These are phyloP conservation scores for Paecilomyces sp. DNA, from an alignment of 2,329 filamentous ascomycete genomes.

Conservation along the genomic window DNA sequence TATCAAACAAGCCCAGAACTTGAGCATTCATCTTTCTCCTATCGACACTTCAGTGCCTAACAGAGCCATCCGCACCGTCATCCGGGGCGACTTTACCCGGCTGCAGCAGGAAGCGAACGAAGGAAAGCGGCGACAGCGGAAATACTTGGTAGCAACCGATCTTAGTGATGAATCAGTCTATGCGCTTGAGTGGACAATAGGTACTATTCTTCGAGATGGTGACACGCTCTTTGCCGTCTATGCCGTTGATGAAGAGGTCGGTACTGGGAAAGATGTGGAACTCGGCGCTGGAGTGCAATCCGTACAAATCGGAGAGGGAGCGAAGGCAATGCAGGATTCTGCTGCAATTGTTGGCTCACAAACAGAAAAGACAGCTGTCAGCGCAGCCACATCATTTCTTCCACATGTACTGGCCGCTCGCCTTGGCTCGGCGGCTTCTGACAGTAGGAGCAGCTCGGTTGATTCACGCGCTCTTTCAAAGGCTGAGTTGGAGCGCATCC, in stretches of 20 bases:
- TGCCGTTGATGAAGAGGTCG: slow-evolving; percentile 78
- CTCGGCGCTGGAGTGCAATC: slow-evolving; percentile 24
- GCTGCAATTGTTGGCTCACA: slow-evolving; percentile 58
- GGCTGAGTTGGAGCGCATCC: slow-evolving; percentile 70
- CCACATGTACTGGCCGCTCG: slow-evolving; percentile 26
- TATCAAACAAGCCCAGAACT: slow-evolving; percentile 78
- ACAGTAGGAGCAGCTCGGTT: slow-evolving; percentile 38
- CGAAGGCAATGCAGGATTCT: slow-evolving; percentile 68
- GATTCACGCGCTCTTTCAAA: slow-evolving; percentile 48
- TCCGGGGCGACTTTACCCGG: slow-evolving; percentile 71
- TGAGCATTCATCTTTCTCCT: slow-evolving; percentile 72
- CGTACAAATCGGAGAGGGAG: slow-evolving; percentile 61
- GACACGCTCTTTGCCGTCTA: slow-evolving; percentile 92
- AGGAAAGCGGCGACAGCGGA: slow-evolving; percentile 69
- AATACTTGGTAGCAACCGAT: slow-evolving; percentile 94
- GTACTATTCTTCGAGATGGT: slow-evolving; percentile 86
- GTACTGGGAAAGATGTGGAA: slow-evolving; percentile 24
- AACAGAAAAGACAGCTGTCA: slow-evolving; percentile 48
- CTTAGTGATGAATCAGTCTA: slow-evolving; percentile 91
- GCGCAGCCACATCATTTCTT: slow-evolving; percentile 15
- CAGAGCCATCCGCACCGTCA: slow-evolving; percentile 80
- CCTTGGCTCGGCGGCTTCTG: slow-evolving; percentile 26
- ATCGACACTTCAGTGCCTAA: slow-evolving; percentile 67
- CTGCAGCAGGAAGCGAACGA: slow-evolving; percentile 73
- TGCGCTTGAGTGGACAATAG: slow-evolving; percentile 94